Conservation (phyloP, 1,284 basidiomycete species). For the Ceratobasidium sp. region DNA sequence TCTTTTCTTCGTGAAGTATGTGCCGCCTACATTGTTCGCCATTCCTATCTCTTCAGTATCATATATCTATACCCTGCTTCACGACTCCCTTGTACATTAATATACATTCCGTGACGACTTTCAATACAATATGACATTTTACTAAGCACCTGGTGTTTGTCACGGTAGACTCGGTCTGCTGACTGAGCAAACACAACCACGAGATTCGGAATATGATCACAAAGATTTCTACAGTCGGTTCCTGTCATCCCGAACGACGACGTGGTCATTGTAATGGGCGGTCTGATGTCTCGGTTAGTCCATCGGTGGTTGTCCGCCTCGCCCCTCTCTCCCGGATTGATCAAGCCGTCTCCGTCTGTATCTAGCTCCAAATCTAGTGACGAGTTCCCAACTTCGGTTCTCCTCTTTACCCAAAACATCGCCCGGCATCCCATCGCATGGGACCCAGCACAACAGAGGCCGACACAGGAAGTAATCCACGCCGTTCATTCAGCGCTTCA, state of each 20-base stretch:
- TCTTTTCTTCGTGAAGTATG: background rate
- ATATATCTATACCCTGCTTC: conserved; percentile 13
- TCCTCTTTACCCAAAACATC: conserved; percentile 43
- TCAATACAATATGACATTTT: background rate
- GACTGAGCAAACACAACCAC: conserved; percentile 8
- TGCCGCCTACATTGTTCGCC: background rate
- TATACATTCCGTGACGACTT: background rate
- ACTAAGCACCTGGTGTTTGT: background rate
- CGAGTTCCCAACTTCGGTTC: conserved; percentile 30
- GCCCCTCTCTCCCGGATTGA: background rate
- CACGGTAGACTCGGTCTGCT: conserved; percentile 1
- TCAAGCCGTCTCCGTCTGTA: background rate
- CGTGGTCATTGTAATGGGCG: too few species aligned
- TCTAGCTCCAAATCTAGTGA: background rate
- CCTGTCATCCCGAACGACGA: too few species aligned
- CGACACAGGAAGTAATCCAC: conserved; percentile 41
- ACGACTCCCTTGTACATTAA: background rate
- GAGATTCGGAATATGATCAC: background rate
- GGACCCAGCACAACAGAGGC: conserved; percentile 39
- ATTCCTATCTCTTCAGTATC: background rate
- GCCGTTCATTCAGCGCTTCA: conserved; percentile 41
- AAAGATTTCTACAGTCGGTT: too few species aligned
- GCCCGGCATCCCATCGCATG: conserved; percentile 42
- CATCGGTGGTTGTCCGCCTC: conserved; percentile 7
- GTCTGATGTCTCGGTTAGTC: conserved; percentile 22